Evolutionary conservation across 306 rosid species (phyloP).

Genomic region (Benincasa hispida): DNA sequence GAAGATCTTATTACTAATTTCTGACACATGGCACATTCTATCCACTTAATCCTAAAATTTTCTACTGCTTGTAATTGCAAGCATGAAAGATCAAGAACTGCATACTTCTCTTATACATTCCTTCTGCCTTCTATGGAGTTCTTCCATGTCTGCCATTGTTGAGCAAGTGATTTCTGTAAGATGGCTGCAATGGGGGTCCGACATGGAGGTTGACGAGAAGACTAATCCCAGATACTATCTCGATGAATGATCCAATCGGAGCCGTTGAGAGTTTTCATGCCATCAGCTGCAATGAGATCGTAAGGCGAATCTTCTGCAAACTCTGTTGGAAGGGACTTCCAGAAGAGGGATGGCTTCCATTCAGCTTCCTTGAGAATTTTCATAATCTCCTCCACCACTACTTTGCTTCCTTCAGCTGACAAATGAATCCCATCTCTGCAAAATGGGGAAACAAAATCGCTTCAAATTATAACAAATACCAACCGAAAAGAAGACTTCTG

Average conservation of each 20-base stretch:
- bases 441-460: not conserved
- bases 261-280: constrained; percentile 53
- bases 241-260: constrained; percentile 76
- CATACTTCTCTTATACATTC: not conserved
- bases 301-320: constrained; percentile 68
- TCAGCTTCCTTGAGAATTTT: constrained; percentile 65
- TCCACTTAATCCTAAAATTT: not conserved
- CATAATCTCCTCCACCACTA: constrained; percentile 70
- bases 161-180: not conserved
- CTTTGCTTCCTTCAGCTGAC: constrained; percentile 79
- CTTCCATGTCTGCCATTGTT: not conserved
- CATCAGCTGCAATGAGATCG: constrained; percentile 87
- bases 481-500: not conserved
- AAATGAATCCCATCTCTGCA: constrained; percentile 89
- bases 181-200: not conserved
- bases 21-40: not conserved
- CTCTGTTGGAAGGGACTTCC: constrained; percentile 74
- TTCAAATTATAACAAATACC: not conserved
- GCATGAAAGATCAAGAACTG: not conserved
- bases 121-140: not conserved
- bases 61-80: not conserved
- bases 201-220: not conserved
- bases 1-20: not conserved
- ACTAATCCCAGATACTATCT: constrained; percentile 63
- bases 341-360: constrained; percentile 82